phyloP scores from a whole-genome alignment of 176 grass and related monocot genomes.

The Oryza glaberrima region DNA sequence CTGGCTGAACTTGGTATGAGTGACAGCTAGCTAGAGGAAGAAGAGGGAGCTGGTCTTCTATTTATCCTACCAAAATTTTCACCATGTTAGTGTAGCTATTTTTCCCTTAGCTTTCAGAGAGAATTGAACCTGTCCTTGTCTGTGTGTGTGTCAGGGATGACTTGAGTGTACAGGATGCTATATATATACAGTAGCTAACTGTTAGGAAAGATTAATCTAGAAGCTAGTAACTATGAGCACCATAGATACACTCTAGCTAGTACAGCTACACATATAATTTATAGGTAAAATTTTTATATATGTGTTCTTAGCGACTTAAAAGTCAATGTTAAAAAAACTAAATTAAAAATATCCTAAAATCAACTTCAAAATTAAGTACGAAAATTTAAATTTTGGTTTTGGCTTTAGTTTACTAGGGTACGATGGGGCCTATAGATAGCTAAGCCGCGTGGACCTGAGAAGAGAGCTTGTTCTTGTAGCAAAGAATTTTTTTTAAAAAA shows the following conservation, averaged over 20 bases:
- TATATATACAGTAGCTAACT: background rate
- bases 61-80: constrained; percentile 29
- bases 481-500: background rate
- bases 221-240: background rate
- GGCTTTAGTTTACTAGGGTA: no score
- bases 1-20: background rate
- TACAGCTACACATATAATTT: no score
- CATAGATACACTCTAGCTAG: background rate
- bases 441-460: background rate
- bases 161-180: constrained; percentile 12
- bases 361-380: no score
- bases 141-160: constrained; percentile 45
- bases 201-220: background rate
- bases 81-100: constrained; percentile 16
- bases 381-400: no score
- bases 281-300: no score
- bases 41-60: constrained; percentile 38
- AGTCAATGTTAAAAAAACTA: no score
- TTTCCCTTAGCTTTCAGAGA: constrained; percentile 18
- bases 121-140: constrained; percentile 26
- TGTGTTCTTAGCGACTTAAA: no score
- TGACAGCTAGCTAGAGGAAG: constrained; percentile 10
- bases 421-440: background rate
- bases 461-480: constrained; percentile 14
- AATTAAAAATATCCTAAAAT: no score